Evolutionary conservation across 192 early-diverging fungal species (phyloP).

Genomic region (Coemansia sp.): DNA sequence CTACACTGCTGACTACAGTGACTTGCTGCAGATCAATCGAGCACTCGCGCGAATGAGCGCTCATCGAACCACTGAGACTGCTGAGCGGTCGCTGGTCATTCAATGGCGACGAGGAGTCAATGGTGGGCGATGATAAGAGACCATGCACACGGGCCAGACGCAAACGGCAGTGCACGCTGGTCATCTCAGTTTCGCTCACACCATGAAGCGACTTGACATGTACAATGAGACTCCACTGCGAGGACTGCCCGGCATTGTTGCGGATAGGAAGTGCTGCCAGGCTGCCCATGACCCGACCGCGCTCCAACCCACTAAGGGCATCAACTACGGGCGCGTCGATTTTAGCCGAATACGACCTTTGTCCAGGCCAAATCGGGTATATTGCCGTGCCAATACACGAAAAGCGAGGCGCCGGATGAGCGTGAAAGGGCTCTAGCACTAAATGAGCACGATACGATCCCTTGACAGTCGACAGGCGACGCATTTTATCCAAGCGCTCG

Average conservation of each 20-base stretch:
- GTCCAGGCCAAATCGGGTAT: constrained; percentile 47
- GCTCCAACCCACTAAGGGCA: constrained; percentile 33
- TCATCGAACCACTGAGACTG: not conserved
- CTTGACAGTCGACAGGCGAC: constrained; percentile 58
- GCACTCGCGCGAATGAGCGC: not conserved
- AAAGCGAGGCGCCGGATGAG: constrained; percentile 31
- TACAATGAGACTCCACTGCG: constrained; percentile 41
- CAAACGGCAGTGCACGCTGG: constrained; percentile 47
- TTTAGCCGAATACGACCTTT: constrained; percentile 37
- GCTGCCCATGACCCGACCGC: constrained; percentile 28
- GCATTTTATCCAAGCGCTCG: constrained; percentile 69
- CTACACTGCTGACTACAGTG: not conserved
- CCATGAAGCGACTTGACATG: constrained; percentile 38
- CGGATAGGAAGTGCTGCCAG: constrained; percentile 41
- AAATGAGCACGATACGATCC: constrained; percentile 43
- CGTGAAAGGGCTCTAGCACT: constrained; percentile 41
- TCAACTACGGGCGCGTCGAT: constrained; percentile 51
- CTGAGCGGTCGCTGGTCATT: not conserved
- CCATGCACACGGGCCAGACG: constrained; percentile 32
- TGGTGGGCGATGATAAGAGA: constrained; percentile 11
- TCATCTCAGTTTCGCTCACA: constrained; percentile 34
- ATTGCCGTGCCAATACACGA: constrained; percentile 46
- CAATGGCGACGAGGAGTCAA: not conserved
- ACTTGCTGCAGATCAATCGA: not conserved
- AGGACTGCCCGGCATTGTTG: not conserved